These are phyloP conservation scores for Helicostylum pulchrum DNA, from an alignment of 192 early-diverging fungal genomes.

Conservation along the genomic window DNA sequence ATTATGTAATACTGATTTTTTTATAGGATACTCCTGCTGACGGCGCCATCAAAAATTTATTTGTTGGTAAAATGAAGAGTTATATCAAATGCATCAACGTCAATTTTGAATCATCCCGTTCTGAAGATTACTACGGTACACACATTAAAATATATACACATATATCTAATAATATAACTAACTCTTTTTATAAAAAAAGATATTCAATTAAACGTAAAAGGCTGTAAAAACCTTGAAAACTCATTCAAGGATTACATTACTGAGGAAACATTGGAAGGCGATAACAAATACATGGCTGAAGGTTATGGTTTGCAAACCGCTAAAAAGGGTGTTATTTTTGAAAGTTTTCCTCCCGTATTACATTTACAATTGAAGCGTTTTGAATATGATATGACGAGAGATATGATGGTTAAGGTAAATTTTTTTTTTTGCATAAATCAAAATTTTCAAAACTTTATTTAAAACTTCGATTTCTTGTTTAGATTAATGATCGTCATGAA, in stretches of 20 bases:
- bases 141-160: no score
- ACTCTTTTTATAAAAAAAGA: slow-evolving; percentile 49
- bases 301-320: slow-evolving; percentile 93
- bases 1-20: background rate
- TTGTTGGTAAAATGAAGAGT: slow-evolving; percentile 96
- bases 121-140: slow-evolving; percentile 90
- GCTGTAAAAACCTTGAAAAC: slow-evolving; percentile 77
- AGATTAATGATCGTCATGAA: slow-evolving; percentile 96
- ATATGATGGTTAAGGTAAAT: slow-evolving; percentile 82
- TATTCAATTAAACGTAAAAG: slow-evolving; percentile 97
- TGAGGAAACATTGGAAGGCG: slow-evolving; percentile 91
- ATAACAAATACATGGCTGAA: slow-evolving; percentile 96
- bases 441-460: background rate
- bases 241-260: slow-evolving; percentile 90
- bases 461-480: no score
- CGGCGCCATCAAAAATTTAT: slow-evolving; percentile 88
- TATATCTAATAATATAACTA: background rate
- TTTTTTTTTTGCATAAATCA: background rate
- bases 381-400: slow-evolving; percentile 92
- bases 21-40: slow-evolving; percentile 79
- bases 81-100: slow-evolving; percentile 96
- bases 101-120: slow-evolving; percentile 89
- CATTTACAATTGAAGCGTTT: slow-evolving; percentile 97
- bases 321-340: slow-evolving; percentile 94
- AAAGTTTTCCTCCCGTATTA: slow-evolving; percentile 88